Base-by-base conservation (phyloP, 345 rosid species). In the Pistacia vera region DNA sequence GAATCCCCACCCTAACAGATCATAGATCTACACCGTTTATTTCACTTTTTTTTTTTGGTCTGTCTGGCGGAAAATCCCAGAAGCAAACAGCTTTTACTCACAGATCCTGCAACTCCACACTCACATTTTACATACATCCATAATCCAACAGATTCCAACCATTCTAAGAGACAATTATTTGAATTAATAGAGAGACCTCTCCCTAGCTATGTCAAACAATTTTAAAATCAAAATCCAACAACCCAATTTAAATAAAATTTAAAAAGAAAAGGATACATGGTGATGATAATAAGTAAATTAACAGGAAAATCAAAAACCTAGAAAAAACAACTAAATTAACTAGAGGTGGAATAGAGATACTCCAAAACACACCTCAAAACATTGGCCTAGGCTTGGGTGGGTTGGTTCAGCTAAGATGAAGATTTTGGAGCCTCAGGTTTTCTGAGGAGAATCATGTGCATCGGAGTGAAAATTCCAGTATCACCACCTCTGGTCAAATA, bases 381-480 rank as follows among this genome's bases (percentile, higher is more conserved):
- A 76, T 36, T 54, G 16, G 57, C 12, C 56, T 52, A 1, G 25
- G 25, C 25, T 25, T 25, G 25, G 25, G 25, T 11, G 18, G 16
- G 4, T 12, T 52, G 56, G 14, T 16, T 52, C 11, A 67, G 57
- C 80, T 82, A 86, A 68, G 83, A 77, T 1, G 79, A 69, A 48
- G 75, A 38, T 13, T 72, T 72, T 16, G 75, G 13, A 3, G 12
- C 71, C 79, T 78, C 88, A 13, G 97, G 99, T 74, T 95, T 95
- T 77, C 91, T 88, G 85, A 93, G 89, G 81, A 95, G 98, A 60
- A 93, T 80, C 98, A 95, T 93, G 80, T 95, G 93, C 99, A 95
- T 95, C 35, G 99, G 99, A 36, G 89, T 54, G 85, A 95, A 95
- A 18, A 95, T 95, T n/a, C 90, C 99, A 49, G 86, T 83, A 68